phyloP scores from a whole-genome alignment of 192 early-diverging fungal genomes.

The Entomortierella chlamydospora region DNA sequence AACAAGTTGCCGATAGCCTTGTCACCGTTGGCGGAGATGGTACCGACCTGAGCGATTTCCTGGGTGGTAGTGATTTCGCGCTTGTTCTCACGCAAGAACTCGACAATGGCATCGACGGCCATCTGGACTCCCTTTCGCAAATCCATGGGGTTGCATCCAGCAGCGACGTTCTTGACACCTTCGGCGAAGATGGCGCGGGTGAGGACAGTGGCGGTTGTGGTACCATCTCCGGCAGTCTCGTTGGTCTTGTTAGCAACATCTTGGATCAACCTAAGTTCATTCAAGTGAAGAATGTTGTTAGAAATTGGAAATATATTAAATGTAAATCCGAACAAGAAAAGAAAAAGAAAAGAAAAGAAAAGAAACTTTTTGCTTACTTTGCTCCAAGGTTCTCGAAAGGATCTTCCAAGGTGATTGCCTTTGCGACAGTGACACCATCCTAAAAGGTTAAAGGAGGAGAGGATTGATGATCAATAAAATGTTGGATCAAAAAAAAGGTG shows the following conservation, averaged over 20 bases:
- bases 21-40: conserved; percentile 99
- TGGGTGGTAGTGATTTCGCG: conserved; percentile 93
- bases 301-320: too few species aligned
- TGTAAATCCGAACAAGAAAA: too few species aligned
- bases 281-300: too few species aligned
- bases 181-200: conserved; percentile 99
- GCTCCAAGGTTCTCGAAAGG: conserved; percentile 99
- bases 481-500: neutral
- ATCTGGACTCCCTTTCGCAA: conserved; percentile 94
- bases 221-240: conserved; percentile 99
- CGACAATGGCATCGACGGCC: conserved; percentile 94
- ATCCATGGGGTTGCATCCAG: conserved; percentile 99
- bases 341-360: neutral
- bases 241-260: conserved; percentile 99
- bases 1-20: conserved; percentile 95
- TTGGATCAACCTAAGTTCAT: conserved; percentile 82
- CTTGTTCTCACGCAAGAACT: conserved; percentile 91
- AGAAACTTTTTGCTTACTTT: conserved; percentile 56
- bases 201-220: conserved; percentile 98
- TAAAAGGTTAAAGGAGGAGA: conserved; percentile 42
- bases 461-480: too few species aligned
- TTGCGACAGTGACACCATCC: conserved; percentile 99
- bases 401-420: conserved; percentile 96
- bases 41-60: conserved; percentile 97
- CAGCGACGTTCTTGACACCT: conserved; percentile 99